These are phyloP conservation scores for Fulvia fulva DNA, from an alignment of 2,329 filamentous ascomycete genomes.

Conservation along the genomic window DNA sequence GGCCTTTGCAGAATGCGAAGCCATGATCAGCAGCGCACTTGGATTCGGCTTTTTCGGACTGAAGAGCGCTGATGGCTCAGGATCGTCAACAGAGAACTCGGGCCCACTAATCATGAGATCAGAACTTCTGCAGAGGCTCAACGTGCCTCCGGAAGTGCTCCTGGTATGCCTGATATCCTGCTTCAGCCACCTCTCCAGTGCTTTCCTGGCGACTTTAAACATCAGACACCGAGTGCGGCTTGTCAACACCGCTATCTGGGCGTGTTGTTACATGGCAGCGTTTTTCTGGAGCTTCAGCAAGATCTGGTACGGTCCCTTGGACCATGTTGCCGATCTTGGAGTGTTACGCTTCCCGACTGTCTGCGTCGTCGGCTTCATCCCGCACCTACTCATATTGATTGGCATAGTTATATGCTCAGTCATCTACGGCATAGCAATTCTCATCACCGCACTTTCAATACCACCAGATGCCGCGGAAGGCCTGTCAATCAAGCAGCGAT, in stretches of 20 bases:
- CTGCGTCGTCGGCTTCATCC: slow-evolving; percentile 90
- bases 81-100: slow-evolving; percentile 14
- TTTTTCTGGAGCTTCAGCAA: slow-evolving; percentile 70
- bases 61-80: slow-evolving; percentile 35
- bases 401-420: slow-evolving; percentile 71
- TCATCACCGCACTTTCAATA: slow-evolving; percentile 68
- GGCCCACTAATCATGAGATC: slow-evolving; percentile 28
- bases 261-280: slow-evolving; percentile 79
- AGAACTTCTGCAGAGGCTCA: slow-evolving; percentile 69
- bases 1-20: slow-evolving; percentile 92
- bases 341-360: slow-evolving; percentile 87
- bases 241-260: slow-evolving; percentile 84
- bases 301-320: slow-evolving; percentile 43
- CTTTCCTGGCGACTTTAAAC: slow-evolving; percentile 74
- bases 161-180: slow-evolving; percentile 83
- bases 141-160: slow-evolving; percentile 84
- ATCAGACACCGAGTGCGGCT: slow-evolving; percentile 77
- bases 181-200: slow-evolving; percentile 83
- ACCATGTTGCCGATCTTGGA: slow-evolving; percentile 60
- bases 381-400: slow-evolving; percentile 78
- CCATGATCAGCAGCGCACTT: slow-evolving; percentile 75
- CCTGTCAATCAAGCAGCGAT: slow-evolving; percentile 54
- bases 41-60: slow-evolving; percentile 65
- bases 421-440: slow-evolving; percentile 74
- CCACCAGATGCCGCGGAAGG: slow-evolving; percentile 48